Base-by-base conservation (phyloP, 805 yeast species). In the Suhomyces canberraensis region DNA sequence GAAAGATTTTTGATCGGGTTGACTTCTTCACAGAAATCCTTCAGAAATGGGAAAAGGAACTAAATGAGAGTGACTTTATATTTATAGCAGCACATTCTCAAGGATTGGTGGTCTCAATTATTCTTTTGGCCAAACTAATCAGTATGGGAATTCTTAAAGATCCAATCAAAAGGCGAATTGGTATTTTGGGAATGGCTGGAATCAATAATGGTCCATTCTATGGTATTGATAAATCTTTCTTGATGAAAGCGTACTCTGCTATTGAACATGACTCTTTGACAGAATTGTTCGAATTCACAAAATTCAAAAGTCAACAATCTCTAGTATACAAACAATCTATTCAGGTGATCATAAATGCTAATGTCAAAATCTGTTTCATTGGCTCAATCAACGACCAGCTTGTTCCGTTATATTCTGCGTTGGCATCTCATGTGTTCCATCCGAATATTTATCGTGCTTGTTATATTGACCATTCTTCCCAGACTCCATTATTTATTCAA, bases 21-120 rank as follows among this genome's bases (percentile, higher is more conserved):
- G 82, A 81, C 26, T 85, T 78, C 49, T 87, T 91, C 48, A 84
- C 79, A 43, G 77, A 79, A 21, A 75, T 87, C 29, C 67, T 91
- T 58, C 67, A 71, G 46, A 81, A 79, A 53, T 85, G 91, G 87
- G 56, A 66, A 27, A 61, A 69, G n/a, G 73, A 71, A 22, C 61
- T 84, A 13, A 63, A 67, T 31, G 66, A 63, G 11, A 91, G 96
- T 0, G 98, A 91, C 58, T 83, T 84, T 44, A 77, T 91, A n/a
- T 88, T 83, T 54, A 76, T 91, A 44, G 96, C 96, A 1, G 81
- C 95, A 1, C 98, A 91, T 60, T 90, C 97, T 0, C 98, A 91
- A 59, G 98, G 98, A 0, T 81, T 91, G 31, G 97, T 96, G 0
- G 98, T 93, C 0, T 77, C 95, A 0, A 79, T 88, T 1, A 80